Evolutionary conservation across 164 flowering plant genomes (phyloP).

Genomic region (Sedum album): DNA sequence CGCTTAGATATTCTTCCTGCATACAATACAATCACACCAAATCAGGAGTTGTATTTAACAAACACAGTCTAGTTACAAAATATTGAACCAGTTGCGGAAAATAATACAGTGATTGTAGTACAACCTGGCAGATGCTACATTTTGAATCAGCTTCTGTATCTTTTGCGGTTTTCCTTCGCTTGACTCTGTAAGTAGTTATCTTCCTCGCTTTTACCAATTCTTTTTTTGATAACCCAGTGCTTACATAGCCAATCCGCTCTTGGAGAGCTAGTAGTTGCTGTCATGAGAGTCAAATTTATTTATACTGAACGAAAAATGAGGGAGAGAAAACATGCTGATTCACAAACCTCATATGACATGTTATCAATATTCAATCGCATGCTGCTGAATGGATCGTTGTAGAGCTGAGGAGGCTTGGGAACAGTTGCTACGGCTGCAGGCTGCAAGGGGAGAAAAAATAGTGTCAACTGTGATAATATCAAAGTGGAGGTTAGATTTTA

Average conservation of each 20-base stretch:
- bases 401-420: background rate
- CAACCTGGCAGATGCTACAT: background rate
- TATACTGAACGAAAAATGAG: background rate
- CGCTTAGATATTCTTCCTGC: background rate
- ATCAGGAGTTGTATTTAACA: background rate
- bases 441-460: background rate
- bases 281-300: background rate
- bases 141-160: background rate
- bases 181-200: background rate
- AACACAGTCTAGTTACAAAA: too few species aligned
- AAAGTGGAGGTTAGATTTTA: background rate
- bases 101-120: background rate
- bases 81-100: background rate
- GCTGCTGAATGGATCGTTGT: slow-evolving; percentile 4
- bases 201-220: slow-evolving; percentile 3
- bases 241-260: slow-evolving; percentile 3
- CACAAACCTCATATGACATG: background rate
- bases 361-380: background rate
- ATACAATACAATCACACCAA: background rate
- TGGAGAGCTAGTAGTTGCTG: background rate
- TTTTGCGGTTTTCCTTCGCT: background rate
- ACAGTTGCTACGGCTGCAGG: background rate
- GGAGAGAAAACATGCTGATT: background rate
- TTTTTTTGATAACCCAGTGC: background rate
- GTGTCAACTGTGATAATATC: background rate